Evolutionary conservation across 2,329 filamentous ascomycete species (phyloP).

Genomic region (Aureobasidium mangrovei): DNA sequence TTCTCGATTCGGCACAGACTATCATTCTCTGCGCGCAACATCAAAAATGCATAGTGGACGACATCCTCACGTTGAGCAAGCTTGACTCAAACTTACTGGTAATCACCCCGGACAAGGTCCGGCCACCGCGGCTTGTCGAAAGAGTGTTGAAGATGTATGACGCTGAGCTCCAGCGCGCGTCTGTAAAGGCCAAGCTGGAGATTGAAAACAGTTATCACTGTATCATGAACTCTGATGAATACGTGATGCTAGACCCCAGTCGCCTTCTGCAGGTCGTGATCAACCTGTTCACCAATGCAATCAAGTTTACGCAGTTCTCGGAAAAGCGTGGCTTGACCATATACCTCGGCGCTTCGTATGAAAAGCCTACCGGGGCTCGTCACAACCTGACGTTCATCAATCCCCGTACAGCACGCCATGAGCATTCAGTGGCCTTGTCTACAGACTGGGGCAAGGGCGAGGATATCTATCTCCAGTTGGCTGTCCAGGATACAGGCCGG

Average conservation of each 20-base stretch:
- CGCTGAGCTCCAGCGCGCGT: slow-evolving; percentile 29
- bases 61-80: slow-evolving; percentile 38
- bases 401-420: slow-evolving; percentile 14
- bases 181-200: slow-evolving; percentile 25
- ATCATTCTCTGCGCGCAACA: slow-evolving; percentile 23
- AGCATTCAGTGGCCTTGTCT: slow-evolving; percentile 16
- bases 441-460: slow-evolving; percentile 31
- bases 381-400: slow-evolving; percentile 29
- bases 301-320: slow-evolving; percentile 38
- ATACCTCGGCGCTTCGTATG: slow-evolving; percentile 28
- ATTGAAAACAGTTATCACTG: slow-evolving; percentile 30
- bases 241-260: slow-evolving; percentile 35
- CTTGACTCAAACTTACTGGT: slow-evolving; percentile 27
- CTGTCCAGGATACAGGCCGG: slow-evolving; percentile 29
- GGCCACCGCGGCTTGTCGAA: slow-evolving; percentile 28
- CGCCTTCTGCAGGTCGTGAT: slow-evolving; percentile 37
- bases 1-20: slow-evolving; percentile 20
- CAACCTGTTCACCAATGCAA: slow-evolving; percentile 38
- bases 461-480: slow-evolving; percentile 29
- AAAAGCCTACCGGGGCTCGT: slow-evolving; percentile 26
- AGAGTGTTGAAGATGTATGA: slow-evolving; percentile 32
- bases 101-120: slow-evolving; percentile 34
- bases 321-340: slow-evolving; percentile 30
- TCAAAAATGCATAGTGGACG: slow-evolving; percentile 37
- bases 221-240: slow-evolving; percentile 26